These are phyloP conservation scores for Sclerotinia minor DNA, from an alignment of 2,329 filamentous ascomycete species.

Conservation along the genomic window DNA sequence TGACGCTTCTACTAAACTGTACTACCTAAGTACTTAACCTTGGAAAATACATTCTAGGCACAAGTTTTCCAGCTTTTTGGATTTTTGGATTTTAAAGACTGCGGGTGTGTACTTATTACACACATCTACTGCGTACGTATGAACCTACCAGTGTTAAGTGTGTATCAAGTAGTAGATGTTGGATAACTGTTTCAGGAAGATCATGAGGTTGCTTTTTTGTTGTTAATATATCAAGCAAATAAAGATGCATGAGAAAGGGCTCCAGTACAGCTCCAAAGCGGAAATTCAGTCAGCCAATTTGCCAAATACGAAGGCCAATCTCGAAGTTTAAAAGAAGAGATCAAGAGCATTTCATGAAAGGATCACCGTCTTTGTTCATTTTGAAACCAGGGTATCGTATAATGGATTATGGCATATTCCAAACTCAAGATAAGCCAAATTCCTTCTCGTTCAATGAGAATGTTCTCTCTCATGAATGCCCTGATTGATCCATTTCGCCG, in stretches of 20 bases:
- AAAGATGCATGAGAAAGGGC: background rate
- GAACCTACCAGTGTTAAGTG: no score
- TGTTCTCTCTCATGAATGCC: no score
- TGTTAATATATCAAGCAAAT: background rate
- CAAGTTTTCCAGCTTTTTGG: background rate
- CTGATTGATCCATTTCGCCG: background rate
- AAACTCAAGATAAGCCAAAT: background rate
- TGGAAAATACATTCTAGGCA: background rate
- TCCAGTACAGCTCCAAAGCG: background rate
- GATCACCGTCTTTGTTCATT: conserved; percentile 9
- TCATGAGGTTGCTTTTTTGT: background rate
- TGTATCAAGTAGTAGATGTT: background rate
- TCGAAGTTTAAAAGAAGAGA: background rate
- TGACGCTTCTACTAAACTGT: no score
- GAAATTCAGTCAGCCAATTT: background rate
- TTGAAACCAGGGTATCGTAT: background rate
- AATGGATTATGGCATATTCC: conserved; percentile 1
- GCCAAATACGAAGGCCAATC: conserved; percentile 6
- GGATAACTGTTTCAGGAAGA: background rate
- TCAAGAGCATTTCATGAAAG: background rate
- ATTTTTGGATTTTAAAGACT: background rate
- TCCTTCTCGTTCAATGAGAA: no score
- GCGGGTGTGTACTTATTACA: no score
- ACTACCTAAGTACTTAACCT: no score
- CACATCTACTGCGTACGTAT: no score